Percentiles rank a stretch among this genome's conserved stretches.
Conservation (phyloP, 1,284 basidiomycete genomes). For the Trametes sp. region DNA sequence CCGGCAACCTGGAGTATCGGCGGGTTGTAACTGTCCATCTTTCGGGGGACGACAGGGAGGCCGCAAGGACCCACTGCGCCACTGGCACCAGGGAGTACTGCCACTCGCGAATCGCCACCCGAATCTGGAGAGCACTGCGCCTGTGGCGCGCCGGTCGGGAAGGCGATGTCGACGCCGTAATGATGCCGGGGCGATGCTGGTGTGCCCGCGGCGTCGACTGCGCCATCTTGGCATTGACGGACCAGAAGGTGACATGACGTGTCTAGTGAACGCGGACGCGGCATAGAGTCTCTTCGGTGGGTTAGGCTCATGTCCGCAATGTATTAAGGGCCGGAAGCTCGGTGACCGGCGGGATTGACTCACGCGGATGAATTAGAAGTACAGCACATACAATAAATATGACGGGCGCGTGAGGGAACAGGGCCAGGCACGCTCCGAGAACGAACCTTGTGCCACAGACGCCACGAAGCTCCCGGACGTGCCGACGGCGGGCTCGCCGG, state of each 20-base stretch:
- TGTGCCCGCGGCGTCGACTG: neutral
- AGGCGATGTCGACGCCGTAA: conserved; percentile 1
- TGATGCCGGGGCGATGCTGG: neutral
- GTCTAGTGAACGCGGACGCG: neutral
- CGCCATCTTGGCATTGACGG: neutral
- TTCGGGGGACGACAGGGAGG: neutral
- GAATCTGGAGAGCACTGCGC: neutral
- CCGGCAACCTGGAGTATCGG: too few species aligned
- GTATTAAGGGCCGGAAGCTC: neutral
- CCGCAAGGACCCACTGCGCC: neutral
- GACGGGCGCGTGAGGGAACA: conserved; percentile 3
- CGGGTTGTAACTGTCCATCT: neutral
- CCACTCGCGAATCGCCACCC: conserved; percentile 6
- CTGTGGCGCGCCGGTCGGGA: neutral
- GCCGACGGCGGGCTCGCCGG: neutral
- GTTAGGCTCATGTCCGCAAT: neutral
- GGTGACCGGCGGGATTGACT: neutral
- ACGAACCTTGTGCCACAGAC: conserved; percentile 7
- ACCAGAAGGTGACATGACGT: neutral
- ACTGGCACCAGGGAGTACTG: neutral
- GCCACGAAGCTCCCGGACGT: conserved; percentile 9
- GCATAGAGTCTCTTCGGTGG: neutral
- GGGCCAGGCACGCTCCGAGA: conserved; percentile 6
- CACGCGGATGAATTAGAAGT: conserved; percentile 3
- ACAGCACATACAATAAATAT: conserved; percentile 4